These are phyloP conservation scores for Calonectria multiphialidica DNA, from an alignment of 2,329 filamentous ascomycete genomes.

Conservation along the genomic window DNA sequence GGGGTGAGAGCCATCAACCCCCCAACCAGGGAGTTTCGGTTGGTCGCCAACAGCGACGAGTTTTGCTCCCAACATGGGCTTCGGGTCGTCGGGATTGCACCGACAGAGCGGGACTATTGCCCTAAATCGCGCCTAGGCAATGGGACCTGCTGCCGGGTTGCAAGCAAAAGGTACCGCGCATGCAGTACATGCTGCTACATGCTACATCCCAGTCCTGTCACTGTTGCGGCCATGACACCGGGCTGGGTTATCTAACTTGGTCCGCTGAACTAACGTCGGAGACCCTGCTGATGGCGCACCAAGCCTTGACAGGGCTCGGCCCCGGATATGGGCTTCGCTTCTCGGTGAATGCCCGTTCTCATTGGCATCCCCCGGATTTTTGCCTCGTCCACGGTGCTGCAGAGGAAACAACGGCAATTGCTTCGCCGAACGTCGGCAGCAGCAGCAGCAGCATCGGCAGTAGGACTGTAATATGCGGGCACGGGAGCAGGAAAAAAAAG, in stretches of 20 bases:
- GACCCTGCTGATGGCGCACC: slow-evolving; percentile 9
- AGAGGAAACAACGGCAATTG: neutral
- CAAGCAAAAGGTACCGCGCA: neutral
- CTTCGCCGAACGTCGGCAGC: neutral
- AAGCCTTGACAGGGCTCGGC: slow-evolving; percentile 25
- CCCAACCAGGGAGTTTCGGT: slow-evolving; percentile 31
- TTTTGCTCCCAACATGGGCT: slow-evolving; percentile 21
- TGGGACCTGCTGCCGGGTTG: neutral
- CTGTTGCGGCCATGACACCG: neutral
- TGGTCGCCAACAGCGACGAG: slow-evolving; percentile 31
- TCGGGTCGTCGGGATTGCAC: slow-evolving; percentile 40
- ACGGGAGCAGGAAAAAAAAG: neutral
- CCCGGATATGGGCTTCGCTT: slow-evolving; percentile 36
- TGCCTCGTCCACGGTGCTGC: slow-evolving; percentile 6
- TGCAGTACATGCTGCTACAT: slow-evolving; percentile 9
- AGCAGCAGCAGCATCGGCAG: neutral
- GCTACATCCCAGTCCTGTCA: neutral
- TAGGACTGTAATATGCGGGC: neutral
- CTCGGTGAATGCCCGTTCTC: slow-evolving; percentile 38
- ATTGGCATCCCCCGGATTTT: slow-evolving; percentile 45
- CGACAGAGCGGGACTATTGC: slow-evolving; percentile 17
- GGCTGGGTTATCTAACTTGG: neutral
- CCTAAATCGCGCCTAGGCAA: neutral
- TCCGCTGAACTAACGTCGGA: neutral
- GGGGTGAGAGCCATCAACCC: slow-evolving; percentile 1